Conservation (phyloP, 352 stramenopile species). For the Pythium aphanidermatum region DNA sequence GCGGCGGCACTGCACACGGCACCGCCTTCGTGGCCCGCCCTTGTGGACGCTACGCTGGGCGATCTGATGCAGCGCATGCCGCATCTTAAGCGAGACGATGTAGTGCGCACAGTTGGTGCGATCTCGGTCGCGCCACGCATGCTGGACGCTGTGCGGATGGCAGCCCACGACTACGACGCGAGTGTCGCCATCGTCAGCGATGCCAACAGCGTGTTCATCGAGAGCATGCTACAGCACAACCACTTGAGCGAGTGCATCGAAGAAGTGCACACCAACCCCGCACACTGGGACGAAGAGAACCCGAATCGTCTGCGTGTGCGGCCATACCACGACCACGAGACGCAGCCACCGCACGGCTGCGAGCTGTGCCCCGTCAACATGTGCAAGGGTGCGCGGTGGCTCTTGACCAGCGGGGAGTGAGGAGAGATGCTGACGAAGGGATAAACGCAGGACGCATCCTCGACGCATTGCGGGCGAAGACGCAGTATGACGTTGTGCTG, state of each 20-base stretch:
- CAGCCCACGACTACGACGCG: slow-evolving; percentile 8
- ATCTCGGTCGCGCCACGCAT: slow-evolving; percentile 3
- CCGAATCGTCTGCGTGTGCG: slow-evolving; percentile 10
- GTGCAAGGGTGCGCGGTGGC: slow-evolving; percentile 27
- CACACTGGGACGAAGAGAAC: slow-evolving; percentile 9
- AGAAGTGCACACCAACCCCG: slow-evolving; percentile 19
- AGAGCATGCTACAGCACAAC: slow-evolving; percentile 18
- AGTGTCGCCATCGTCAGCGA: slow-evolving; percentile 25
- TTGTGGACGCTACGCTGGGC: slow-evolving; percentile 6
- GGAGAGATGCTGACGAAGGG: slow-evolving; percentile 16
- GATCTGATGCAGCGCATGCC: slow-evolving; percentile 2
- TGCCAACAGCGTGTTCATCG: slow-evolving; percentile 25
- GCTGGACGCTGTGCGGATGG: slow-evolving; percentile 4
- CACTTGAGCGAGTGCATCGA: slow-evolving; percentile 10
- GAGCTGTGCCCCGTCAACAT: slow-evolving; percentile 25
- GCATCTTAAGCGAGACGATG: slow-evolving; percentile 12
- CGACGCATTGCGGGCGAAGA: slow-evolving; percentile 1
- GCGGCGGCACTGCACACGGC: slow-evolving; percentile 2
- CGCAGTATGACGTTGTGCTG: slow-evolving; percentile 4
- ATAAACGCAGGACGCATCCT: slow-evolving; percentile 27
- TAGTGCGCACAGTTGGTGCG: slow-evolving; percentile 10
- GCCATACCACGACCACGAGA: slow-evolving; percentile 17
- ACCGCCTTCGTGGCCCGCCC: slow-evolving; percentile 6
- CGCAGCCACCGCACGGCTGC: slow-evolving; percentile 16
- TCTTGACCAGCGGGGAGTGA: slow-evolving; percentile 19